phyloP scores from a whole-genome alignment of 2,329 filamentous ascomycete species.

The Sclerotinia trifoliorum region DNA sequence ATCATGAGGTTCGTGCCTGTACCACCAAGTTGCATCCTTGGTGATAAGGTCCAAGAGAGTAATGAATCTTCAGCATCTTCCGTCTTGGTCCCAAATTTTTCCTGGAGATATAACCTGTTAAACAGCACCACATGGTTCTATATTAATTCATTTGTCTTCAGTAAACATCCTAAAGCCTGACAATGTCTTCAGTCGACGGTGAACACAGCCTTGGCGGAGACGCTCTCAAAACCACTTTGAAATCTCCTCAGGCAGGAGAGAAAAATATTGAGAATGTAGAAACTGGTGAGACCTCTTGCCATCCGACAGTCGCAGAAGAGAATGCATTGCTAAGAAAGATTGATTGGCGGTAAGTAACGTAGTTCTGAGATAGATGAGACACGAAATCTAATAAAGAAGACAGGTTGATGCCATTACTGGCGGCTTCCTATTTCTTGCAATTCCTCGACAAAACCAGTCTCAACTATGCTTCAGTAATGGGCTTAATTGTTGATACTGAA shows the following conservation, averaged over 20 bases:
- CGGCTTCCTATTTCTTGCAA: slow-evolving; percentile 12
- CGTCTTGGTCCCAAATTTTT: not conserved
- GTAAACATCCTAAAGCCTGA: not conserved
- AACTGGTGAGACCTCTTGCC: not conserved
- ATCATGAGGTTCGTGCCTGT: not conserved
- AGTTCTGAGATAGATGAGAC: not conserved
- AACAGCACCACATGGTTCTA: not conserved
- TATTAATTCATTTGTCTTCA: not conserved
- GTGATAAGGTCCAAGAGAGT: slow-evolving; percentile 1
- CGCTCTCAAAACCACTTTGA: not conserved
- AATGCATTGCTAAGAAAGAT: slow-evolving; percentile 6
- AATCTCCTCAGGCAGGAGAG: not conserved
- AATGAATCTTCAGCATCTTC: not conserved
- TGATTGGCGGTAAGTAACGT: not conserved
- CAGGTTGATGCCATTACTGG: slow-evolving; percentile 15
- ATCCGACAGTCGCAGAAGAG: not conserved
- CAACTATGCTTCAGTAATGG: slow-evolving; percentile 45
- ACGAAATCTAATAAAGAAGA: not conserved
- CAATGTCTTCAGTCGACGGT: not conserved
- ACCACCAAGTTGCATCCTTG: not conserved
- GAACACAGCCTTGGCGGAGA: not conserved
- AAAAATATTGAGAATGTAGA: not conserved
- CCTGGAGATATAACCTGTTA: not conserved
- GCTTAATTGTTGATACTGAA: slow-evolving; percentile 46
- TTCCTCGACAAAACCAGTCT: slow-evolving; percentile 22